Percentiles rank a stretch among this genome's conserved stretches.
phyloP scores from a whole-genome alignment of 768 basidiomycete species.

The Mrakia frigida region DNA sequence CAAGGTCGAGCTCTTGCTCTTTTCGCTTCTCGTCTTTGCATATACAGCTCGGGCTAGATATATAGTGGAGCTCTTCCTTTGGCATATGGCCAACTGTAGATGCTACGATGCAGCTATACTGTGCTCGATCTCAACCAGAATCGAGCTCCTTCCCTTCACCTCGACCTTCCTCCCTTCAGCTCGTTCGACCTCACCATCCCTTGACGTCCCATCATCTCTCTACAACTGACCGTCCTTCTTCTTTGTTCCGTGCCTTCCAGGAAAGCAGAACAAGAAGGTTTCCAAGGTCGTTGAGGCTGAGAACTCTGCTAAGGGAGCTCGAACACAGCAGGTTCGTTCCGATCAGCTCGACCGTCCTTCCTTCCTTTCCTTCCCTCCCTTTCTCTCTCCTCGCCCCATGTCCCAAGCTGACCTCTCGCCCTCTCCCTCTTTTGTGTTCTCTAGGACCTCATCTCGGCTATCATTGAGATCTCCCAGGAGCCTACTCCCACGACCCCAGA shows the following conservation, averaged over 20 bases:
- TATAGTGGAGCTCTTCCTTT: no score
- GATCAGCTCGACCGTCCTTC: neutral
- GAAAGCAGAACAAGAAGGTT: conserved; percentile 86
- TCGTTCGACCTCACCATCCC: neutral
- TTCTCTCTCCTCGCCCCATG: neutral
- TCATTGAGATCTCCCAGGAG: conserved; percentile 34
- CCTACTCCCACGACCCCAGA: conserved; percentile 30
- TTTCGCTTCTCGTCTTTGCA: no score
- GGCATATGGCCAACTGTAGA: no score
- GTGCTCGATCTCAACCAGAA: neutral
- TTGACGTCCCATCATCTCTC: neutral
- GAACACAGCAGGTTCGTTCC: conserved; percentile 38
- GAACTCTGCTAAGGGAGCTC: conserved; percentile 54
- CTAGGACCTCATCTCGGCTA: conserved; percentile 29
- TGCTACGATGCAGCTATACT: no score
- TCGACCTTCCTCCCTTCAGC: neutral
- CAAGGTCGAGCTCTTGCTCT: no score
- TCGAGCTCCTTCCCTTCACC: neutral
- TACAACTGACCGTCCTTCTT: neutral
- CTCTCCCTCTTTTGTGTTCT: neutral
- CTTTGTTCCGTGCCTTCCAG: conserved; percentile 49
- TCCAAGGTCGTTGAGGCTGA: conserved; percentile 41
- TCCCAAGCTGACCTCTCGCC: neutral
- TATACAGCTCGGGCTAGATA: no score
- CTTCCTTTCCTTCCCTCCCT: neutral